Evolutionary conservation across 208 protist genomes (phyloP), one percentile per base, ranked within the genome.

Genomic region (Blastocrithidia nonstop): DNA sequence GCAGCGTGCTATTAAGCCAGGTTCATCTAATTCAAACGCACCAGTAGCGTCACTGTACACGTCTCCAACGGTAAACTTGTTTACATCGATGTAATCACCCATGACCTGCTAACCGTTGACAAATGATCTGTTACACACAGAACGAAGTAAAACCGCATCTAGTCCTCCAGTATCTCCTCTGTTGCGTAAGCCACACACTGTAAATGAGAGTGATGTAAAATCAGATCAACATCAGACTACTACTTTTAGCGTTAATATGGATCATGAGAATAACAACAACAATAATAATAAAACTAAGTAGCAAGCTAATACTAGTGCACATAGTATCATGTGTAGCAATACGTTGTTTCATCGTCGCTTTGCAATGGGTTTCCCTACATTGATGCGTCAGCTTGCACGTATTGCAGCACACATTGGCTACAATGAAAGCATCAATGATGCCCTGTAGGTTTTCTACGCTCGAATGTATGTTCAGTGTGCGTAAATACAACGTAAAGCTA

Each of bases 1-100:
- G 50, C 84, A 93, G 59, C 68, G 77, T 28, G 84, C 59, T 16
- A 89, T 93, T 45, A 62, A 61, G 13, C 85, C 63, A 5, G 66
- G 48, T 23, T 61, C 57, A 32, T 27, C 50, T 16, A 43, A 45
- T 11, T 11, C 29, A n/a, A 35, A n/a, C n/a, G 29, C 29, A n/a
- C 29, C n/a, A n/a, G 11, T 35, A 15, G 29, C 29, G 29, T 16
- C 6, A 32, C 27, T 7, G 2, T 16, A 1, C 17, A 46, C 1
- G 21, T 1, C 21, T 7, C 20, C 22, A 13, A 3, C 4, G 41
- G 27, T 1, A 7, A 24, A 20, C 2, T 16, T 9, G 21, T 6
- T 24, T 28, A 3, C 2, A 3, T 16, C 41, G 6, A 5, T 25
- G 7, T 35, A 21, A 3, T 7, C 40, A 6, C 4, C 2, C 35